Conservation (phyloP, 2,329 filamentous ascomycete genomes). For the Verticillium albo-atrum region DNA sequence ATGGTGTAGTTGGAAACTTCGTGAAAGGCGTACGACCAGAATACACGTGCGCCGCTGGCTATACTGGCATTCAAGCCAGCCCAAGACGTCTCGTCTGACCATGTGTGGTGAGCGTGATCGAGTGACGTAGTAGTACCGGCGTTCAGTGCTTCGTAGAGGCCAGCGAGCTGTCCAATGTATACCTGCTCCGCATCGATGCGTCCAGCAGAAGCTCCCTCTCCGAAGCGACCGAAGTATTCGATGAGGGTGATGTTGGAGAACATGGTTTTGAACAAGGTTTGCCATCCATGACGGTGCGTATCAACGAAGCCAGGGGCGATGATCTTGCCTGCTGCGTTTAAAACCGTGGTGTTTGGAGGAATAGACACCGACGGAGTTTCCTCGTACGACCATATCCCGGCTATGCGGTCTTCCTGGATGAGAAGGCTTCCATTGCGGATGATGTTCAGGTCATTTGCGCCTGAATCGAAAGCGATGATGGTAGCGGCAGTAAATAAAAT, state of each 20-base stretch:
- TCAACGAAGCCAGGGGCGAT: slow-evolving; percentile 36
- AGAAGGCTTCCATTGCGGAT: slow-evolving; percentile 35
- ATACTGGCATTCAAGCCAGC: slow-evolving; percentile 40
- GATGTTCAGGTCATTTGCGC: slow-evolving; percentile 26
- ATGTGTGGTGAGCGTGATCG: slow-evolving; percentile 47
- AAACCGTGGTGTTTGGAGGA: slow-evolving; percentile 15
- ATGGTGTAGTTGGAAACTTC: slow-evolving; percentile 26
- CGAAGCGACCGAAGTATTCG: slow-evolving; percentile 15
- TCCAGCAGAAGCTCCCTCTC: background rate
- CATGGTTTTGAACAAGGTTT: slow-evolving; percentile 23
- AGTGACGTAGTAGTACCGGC: slow-evolving; percentile 47
- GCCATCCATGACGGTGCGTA: slow-evolving; percentile 41
- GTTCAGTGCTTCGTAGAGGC: slow-evolving; percentile 44
- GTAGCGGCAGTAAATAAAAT: slow-evolving; percentile 29
- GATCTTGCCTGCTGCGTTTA: slow-evolving; percentile 34
- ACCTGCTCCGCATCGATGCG: slow-evolving; percentile 31
- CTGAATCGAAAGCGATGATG: slow-evolving; percentile 33
- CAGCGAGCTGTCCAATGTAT: slow-evolving; percentile 40
- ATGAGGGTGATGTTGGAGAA: slow-evolving; percentile 17
- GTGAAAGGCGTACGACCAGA: slow-evolving; percentile 38
- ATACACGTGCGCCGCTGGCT: slow-evolving; percentile 41
- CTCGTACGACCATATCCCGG: slow-evolving; percentile 28
- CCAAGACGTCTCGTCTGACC: slow-evolving; percentile 31
- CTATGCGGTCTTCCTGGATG: slow-evolving; percentile 31
- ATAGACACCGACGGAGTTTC: slow-evolving; percentile 28